Evolutionary conservation across 2,329 filamentous ascomycete genomes (phyloP).

Genomic region (Pseudogymnoascus sp.): DNA sequence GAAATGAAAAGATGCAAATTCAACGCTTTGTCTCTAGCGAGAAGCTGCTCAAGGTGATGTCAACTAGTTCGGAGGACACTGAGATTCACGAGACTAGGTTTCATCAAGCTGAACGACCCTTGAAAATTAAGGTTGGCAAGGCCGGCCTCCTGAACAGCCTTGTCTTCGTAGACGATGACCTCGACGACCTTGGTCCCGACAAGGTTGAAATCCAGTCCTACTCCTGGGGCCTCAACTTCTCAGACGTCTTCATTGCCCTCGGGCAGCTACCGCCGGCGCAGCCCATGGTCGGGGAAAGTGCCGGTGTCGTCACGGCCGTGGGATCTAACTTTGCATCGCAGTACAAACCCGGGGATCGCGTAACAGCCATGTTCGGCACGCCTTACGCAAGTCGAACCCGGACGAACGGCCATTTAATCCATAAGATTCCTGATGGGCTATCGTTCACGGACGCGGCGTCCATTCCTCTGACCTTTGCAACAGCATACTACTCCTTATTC

Average conservation of each 20-base stretch:
- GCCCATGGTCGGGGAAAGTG: not conserved
- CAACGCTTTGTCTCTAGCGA: not conserved
- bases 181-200: not conserved
- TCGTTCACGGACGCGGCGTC: conserved; percentile 33
- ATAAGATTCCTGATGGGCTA: conserved; percentile 31
- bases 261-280: conserved; percentile 8
- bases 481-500: conserved; percentile 37
- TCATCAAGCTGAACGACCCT: not conserved
- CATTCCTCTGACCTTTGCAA: conserved; percentile 33
- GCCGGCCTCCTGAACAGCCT: not conserved
- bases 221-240: conserved; percentile 17
- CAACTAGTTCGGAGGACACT: not conserved
- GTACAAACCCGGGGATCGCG: conserved; percentile 22
- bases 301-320: conserved; percentile 20
- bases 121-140: not conserved
- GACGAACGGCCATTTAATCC: conserved; percentile 8
- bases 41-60: not conserved
- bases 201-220: conserved; percentile 12
- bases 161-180: not conserved
- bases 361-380: conserved; percentile 10
- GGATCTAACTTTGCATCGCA: conserved; percentile 18
- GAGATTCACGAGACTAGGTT: not conserved
- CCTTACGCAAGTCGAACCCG: not conserved
- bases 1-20: not conserved
- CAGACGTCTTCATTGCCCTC: conserved; percentile 19